Conservation (phyloP, 2,329 filamentous ascomycete genomes). For the Colletotrichum spinosum region DNA sequence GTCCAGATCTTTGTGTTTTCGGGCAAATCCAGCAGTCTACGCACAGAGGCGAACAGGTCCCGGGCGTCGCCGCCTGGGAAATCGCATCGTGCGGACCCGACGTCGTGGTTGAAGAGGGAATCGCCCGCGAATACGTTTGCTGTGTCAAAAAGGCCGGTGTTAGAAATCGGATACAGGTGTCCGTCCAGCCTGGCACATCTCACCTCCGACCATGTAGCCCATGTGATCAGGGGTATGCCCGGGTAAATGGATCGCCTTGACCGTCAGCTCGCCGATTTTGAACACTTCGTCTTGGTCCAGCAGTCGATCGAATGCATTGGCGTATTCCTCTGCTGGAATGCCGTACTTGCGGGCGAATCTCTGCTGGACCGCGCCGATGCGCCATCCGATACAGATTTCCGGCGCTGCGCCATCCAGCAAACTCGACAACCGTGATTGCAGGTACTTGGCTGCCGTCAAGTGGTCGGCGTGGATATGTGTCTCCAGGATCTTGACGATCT, state of each 20-base stretch:
- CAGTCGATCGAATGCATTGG: constrained; percentile 54
- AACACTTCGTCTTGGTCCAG: constrained; percentile 58
- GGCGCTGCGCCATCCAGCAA: constrained; percentile 12
- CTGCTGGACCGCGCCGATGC: constrained; percentile 56
- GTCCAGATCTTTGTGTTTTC: constrained; percentile 62
- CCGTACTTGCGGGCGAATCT: constrained; percentile 54
- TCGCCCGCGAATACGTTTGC: constrained; percentile 56
- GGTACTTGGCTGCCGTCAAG: constrained; percentile 64
- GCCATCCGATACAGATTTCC: constrained; percentile 56
- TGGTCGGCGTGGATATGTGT: constrained; percentile 69
- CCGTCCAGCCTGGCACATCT: background rate
- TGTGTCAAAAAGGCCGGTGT: constrained; percentile 1
- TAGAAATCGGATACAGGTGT: background rate
- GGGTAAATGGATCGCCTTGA: constrained; percentile 56
- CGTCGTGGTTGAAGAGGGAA: constrained; percentile 59
- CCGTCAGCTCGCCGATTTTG: constrained; percentile 52
- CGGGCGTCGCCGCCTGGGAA: constrained; percentile 62
- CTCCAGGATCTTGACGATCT: constrained; percentile 62
- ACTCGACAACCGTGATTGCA: constrained; percentile 55
- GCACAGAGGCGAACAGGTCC: constrained; percentile 57
- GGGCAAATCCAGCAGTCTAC: constrained; percentile 55
- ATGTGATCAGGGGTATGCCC: constrained; percentile 62
- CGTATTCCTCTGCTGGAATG: constrained; percentile 49
- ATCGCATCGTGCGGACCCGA: constrained; percentile 62
- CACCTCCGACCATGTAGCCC: constrained; percentile 57